Conservation (phyloP, 2,329 filamentous ascomycete species). For the Botrytis cinerea region DNA sequence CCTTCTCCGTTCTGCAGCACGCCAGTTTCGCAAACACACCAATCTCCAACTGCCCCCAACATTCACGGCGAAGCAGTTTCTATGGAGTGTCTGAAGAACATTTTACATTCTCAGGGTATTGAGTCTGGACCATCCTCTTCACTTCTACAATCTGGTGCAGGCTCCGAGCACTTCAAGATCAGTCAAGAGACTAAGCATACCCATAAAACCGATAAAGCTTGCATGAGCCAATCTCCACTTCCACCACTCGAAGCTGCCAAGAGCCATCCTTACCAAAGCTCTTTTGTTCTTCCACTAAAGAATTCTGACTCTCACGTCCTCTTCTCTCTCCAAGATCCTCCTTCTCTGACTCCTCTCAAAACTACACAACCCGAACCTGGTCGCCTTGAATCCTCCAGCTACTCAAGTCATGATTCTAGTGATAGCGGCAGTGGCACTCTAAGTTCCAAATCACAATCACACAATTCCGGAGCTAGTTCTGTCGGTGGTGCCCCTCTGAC, state of each 20-base stretch:
- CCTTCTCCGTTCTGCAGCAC: not conserved
- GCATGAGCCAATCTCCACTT: not conserved
- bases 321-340: conserved; percentile 10
- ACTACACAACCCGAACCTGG: not conserved
- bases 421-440: no score
- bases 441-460: not conserved
- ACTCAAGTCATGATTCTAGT: not conserved
- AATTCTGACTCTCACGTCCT: not conserved
- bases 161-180: not conserved
- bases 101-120: not conserved
- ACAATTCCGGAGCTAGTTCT: not conserved
- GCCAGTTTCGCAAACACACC: not conserved
- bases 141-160: not conserved
- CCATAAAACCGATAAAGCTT: not conserved
- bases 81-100: not conserved
- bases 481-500: not conserved
- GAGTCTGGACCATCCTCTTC: not conserved
- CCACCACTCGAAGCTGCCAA: conserved; percentile 5
- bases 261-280: not conserved
- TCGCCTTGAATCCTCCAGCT: not conserved
- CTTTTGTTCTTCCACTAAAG: not conserved
- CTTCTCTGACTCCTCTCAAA: not conserved
- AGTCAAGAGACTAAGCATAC: not conserved
- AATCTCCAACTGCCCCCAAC: not conserved
- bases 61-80: not conserved